phyloP scores from a whole-genome alignment of 768 basidiomycete species.

The Russula foetens region DNA sequence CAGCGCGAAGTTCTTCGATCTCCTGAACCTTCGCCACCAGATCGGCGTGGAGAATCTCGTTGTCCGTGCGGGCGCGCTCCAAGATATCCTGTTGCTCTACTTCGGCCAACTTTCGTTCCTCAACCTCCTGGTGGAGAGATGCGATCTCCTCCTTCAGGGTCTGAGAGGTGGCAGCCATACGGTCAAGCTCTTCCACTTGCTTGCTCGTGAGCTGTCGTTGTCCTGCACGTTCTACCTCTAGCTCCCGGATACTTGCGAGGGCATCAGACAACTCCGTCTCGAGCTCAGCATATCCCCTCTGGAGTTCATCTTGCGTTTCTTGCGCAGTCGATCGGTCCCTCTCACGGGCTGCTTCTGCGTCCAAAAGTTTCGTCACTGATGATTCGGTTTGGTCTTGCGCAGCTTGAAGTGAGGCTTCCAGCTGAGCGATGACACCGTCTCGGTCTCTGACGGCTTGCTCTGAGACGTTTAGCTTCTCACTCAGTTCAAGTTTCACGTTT shows the following conservation, averaged over 20 bases:
- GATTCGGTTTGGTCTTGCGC: slow-evolving; percentile 42
- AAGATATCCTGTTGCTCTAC: slow-evolving; percentile 60
- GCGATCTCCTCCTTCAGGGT: slow-evolving; percentile 48
- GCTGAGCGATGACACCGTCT: slow-evolving; percentile 49
- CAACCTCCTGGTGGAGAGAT: slow-evolving; percentile 44
- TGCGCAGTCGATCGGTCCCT: slow-evolving; percentile 43
- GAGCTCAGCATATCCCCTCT: slow-evolving; percentile 52
- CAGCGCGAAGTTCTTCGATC: slow-evolving; percentile 47
- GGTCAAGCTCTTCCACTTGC: slow-evolving; percentile 51
- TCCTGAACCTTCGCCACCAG: slow-evolving; percentile 57
- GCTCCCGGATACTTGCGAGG: slow-evolving; percentile 42
- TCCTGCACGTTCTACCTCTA: slow-evolving; percentile 59
- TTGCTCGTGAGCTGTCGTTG: slow-evolving; percentile 49
- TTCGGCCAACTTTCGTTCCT: slow-evolving; percentile 37
- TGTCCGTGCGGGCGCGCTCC: slow-evolving; percentile 55
- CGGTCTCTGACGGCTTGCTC: slow-evolving; percentile 46
- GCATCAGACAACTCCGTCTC: slow-evolving; percentile 54
- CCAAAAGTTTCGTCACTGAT: slow-evolving; percentile 37
- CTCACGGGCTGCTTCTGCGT: slow-evolving; percentile 39
- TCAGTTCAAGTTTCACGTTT: slow-evolving; percentile 57
- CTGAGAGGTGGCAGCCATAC: slow-evolving; percentile 37
- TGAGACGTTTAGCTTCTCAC: slow-evolving; percentile 53
- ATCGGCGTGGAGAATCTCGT: slow-evolving; percentile 61
- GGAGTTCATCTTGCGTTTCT: slow-evolving; percentile 48
- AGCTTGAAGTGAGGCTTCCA: slow-evolving; percentile 54